A percentile compares a stretch with the other conserved stretches of the same genome.
These are phyloP conservation scores for Trypanosoma mega DNA, from an alignment of 208 protist genomes.

Conservation along the genomic window DNA sequence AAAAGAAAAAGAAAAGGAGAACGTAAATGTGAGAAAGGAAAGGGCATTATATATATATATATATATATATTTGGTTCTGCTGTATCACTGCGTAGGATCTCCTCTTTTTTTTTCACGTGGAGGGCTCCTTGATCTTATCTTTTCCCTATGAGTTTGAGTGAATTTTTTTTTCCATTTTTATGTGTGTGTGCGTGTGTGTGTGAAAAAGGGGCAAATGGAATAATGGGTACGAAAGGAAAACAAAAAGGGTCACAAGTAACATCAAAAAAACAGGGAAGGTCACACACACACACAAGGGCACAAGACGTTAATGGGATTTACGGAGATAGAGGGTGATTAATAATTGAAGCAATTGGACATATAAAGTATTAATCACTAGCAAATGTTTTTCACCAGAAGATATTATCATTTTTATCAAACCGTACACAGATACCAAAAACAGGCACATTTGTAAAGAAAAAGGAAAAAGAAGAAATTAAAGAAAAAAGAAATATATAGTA, in stretches of 20 bases:
- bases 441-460: too few species aligned
- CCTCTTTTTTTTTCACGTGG: background rate
- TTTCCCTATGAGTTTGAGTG: background rate
- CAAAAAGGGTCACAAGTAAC: background rate
- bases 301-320: too few species aligned
- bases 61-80: background rate
- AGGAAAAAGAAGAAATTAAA: conserved; percentile 4
- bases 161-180: conserved; percentile 3
- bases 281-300: too few species aligned
- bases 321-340: too few species aligned
- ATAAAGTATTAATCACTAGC: too few species aligned
- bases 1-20: background rate
- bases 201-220: background rate
- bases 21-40: background rate
- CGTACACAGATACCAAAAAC: too few species aligned
- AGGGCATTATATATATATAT: background rate
- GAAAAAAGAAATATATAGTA: background rate
- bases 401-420: too few species aligned
- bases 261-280: background rate
- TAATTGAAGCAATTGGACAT: too few species aligned
- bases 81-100: too few species aligned
- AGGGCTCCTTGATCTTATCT: background rate
- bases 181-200: background rate
- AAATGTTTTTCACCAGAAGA: too few species aligned
- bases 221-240: background rate